Percentiles rank a stretch among this genome's conserved stretches.
Evolutionary conservation across 2,329 filamentous ascomycete genomes (phyloP).

Genomic region (Teratosphaeria zuluensis): DNA sequence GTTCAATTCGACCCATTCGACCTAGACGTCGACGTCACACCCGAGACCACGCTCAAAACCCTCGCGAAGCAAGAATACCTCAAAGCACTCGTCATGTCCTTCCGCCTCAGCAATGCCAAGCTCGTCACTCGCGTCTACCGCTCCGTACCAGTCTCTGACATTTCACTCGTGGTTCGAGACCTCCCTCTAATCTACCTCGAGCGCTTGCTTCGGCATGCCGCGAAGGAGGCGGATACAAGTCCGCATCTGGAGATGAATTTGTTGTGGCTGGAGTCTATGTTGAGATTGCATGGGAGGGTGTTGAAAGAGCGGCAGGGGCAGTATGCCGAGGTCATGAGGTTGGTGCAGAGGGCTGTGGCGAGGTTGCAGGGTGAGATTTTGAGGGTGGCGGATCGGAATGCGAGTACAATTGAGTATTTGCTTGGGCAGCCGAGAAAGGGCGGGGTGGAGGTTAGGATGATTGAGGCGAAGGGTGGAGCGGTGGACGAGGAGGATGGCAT

Average conservation of each 20-base stretch:
- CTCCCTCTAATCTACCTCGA: constrained; percentile 80
- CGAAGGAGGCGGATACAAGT: constrained; percentile 75
- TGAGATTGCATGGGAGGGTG: constrained; percentile 76
- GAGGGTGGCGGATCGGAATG: constrained; percentile 75
- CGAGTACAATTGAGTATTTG: constrained; percentile 81
- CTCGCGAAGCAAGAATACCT: constrained; percentile 73
- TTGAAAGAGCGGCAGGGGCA: constrained; percentile 71
- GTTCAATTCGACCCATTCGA: constrained; percentile 93
- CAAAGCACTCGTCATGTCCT: constrained; percentile 92
- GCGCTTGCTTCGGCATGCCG: constrained; percentile 76
- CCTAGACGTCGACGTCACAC: constrained; percentile 87
- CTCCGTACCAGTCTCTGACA: constrained; percentile 63
- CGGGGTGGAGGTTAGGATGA: constrained; percentile 9
- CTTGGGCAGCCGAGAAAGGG: constrained; percentile 25
- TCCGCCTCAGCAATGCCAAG: constrained; percentile 79
- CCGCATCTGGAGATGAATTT: constrained; percentile 94
- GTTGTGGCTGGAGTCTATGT: constrained; percentile 74
- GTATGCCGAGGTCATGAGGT: constrained; percentile 73
- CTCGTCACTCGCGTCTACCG: constrained; percentile 82
- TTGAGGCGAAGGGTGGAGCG: constrained; percentile 19
- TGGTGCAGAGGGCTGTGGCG: constrained; percentile 69
- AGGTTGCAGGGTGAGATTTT: constrained; percentile 76
- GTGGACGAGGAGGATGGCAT: constrained; percentile 14
- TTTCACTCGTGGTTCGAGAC: constrained; percentile 66
- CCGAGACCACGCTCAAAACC: constrained; percentile 57